Base-by-base conservation (phyloP, 805 yeast genomes). In the Zygoascus bituminiphila region DNA sequence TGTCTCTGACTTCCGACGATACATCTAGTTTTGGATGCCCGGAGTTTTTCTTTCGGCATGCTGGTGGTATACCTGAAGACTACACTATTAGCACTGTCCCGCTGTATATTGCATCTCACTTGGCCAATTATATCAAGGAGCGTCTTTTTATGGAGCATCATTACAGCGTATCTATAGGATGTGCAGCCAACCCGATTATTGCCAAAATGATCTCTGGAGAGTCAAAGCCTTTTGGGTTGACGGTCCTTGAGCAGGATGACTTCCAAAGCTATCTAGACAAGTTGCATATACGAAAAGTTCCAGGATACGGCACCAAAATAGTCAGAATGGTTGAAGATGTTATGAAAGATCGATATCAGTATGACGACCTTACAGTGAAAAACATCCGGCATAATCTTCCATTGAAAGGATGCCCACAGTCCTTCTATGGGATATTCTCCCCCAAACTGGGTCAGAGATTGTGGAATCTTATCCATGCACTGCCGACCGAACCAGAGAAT, bases 101-200 rank as follows among this genome's bases (percentile, higher is more conserved):
- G 7, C 46, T 51, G n/a, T 63, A 62, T 35, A 45, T 63, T 4
- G 65, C 60, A 2, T 62, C 61, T 2, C 56, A 56, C 29, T 17
- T 62, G 1, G 67, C 65, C 2, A 42, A 41, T 14, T 50, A 59
- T 38, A 26, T 63, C 8, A 53, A 53, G 44, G 62, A 61, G 42
- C 42, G 53, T 4, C 56, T 63, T 31, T 35, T 42, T 40, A 40
- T 56, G 12, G 63, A 59, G 24, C 48, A 46, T 12, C 62, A 61
- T 2, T 62, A 56, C 44, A 50, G 57, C 19, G 61, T 65, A 51
- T 60, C 65, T 1, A 57, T 63, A 21, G 68, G 68, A 17, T 60
- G 62, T 5, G 66, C 57, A 2, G 22, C 51, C 2, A 54, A 60
- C 24, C 59, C 55, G 26, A 54, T 57, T 5, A 37, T 57, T 17